A percentile compares a stretch with the other conserved stretches of the same genome.
These are phyloP conservation scores for Lachancea waltii DNA, from an alignment of 805 yeast genomes.

Conservation along the genomic window DNA sequence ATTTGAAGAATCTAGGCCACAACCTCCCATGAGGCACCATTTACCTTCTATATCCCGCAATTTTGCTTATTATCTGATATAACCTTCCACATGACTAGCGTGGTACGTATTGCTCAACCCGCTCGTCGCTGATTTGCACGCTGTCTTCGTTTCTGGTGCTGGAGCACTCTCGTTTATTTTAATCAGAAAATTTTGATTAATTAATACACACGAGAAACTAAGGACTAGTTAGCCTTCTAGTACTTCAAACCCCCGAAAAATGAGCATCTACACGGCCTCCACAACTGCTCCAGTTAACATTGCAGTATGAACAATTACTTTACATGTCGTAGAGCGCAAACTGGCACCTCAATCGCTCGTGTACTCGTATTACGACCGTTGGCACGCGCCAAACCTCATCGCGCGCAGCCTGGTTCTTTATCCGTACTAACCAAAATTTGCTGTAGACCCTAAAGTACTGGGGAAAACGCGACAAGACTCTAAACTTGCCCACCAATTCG, in stretches of 20 bases:
- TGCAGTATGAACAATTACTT: no score
- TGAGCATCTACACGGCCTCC: constrained; percentile 63
- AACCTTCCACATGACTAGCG: no score
- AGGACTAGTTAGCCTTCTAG: neutral
- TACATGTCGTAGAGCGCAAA: no score
- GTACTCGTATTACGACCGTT: neutral
- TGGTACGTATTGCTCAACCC: neutral
- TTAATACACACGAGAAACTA: neutral
- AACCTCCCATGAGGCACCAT: no score
- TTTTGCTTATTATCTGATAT: no score
- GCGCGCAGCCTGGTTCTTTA: no score
- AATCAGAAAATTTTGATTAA: neutral
- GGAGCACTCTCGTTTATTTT: neutral
- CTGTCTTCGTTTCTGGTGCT: no score
- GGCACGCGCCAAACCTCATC: neutral
- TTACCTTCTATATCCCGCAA: no score
- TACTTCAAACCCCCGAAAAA: constrained; percentile 14
- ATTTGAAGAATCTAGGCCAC: no score
- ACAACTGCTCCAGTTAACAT: constrained; percentile 96
- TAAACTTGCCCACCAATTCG: constrained; percentile 93
- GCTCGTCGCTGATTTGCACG: neutral
- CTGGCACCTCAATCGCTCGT: neutral
- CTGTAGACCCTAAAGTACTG: constrained; percentile 84
- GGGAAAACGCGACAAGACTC: constrained; percentile 90
- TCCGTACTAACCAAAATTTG: constrained; percentile 11